Conservation (phyloP, 495 filamentous ascomycete genomes). For the Penicillium crystallinum region DNA sequence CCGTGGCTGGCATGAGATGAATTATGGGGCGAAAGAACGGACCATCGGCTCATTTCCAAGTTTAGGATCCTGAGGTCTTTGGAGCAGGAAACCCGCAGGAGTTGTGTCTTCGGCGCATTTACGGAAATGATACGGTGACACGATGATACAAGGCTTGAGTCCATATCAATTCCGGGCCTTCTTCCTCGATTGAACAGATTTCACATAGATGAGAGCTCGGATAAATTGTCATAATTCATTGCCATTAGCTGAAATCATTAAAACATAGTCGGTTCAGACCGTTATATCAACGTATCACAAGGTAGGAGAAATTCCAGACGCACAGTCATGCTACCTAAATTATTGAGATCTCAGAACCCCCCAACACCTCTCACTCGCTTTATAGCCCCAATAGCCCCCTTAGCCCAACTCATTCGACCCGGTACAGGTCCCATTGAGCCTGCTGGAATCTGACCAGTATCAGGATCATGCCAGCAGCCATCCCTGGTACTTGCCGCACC, state of each 20-base stretch:
- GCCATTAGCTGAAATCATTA: not conserved
- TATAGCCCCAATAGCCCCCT: slow-evolving; percentile 57
- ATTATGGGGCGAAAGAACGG: not conserved
- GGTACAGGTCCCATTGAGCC: slow-evolving; percentile 57
- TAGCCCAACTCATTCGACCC: slow-evolving; percentile 56
- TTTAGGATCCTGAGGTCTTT: not conserved
- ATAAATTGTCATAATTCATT: not conserved
- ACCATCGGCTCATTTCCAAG: not conserved
- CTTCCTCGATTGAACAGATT: too few relatives aligned
- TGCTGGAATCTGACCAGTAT: slow-evolving; percentile 48
- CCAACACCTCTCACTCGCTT: slow-evolving; percentile 57
- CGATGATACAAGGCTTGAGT: not conserved
- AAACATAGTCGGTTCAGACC: not conserved
- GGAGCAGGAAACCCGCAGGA: not conserved
- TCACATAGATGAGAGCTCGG: not conserved
- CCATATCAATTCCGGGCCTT: not conserved
- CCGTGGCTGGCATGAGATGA: not conserved
- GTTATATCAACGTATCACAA: not conserved
- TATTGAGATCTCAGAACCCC: slow-evolving; percentile 39
- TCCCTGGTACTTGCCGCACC: slow-evolving; percentile 53
- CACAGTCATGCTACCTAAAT: not conserved
- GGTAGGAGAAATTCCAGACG: not conserved
- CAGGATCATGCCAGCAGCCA: slow-evolving; percentile 46
- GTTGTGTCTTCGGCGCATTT: not conserved
- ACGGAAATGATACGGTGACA: not conserved